phyloP scores from a whole-genome alignment of 1,284 basidiomycete species.

The Mrakiaceae sp. region DNA sequence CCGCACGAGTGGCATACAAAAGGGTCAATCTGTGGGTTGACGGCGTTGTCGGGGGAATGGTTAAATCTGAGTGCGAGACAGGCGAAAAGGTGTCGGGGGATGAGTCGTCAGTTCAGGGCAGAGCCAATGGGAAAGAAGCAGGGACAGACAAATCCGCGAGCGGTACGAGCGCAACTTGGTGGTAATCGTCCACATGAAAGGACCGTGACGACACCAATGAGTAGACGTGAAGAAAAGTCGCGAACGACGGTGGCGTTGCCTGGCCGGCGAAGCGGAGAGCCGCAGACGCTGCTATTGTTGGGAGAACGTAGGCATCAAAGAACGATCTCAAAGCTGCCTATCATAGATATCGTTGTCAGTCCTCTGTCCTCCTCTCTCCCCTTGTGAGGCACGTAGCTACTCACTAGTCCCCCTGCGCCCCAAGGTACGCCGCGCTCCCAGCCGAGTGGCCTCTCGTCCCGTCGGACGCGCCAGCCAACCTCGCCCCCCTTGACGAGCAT shows the following conservation, averaged over 20 bases:
- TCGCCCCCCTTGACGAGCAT: constrained; percentile 31
- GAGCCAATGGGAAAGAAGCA: background rate
- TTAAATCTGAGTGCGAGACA: constrained; percentile 53
- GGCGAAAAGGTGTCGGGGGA: constrained; percentile 3
- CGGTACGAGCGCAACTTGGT: constrained; percentile 75
- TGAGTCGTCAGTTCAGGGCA: background rate
- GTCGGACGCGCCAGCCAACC: constrained; percentile 26
- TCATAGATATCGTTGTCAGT: background rate
- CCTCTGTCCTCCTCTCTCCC: background rate
- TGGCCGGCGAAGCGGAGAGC: constrained; percentile 24
- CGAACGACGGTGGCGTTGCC: constrained; percentile 32
- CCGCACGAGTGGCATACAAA: constrained; percentile 75
- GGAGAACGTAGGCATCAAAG: constrained; percentile 17
- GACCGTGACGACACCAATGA: constrained; percentile 73
- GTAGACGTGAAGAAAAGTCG: constrained; percentile 57
- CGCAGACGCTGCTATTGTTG: constrained; percentile 15
- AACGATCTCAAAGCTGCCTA: constrained; percentile 25
- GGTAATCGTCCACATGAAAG: constrained; percentile 76
- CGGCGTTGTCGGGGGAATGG: constrained; percentile 58
- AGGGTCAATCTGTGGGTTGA: constrained; percentile 72
- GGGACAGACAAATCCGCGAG: constrained; percentile 67
- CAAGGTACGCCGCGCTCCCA: background rate
- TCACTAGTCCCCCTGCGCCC: constrained; percentile 23
- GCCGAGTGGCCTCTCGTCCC: constrained; percentile 21
- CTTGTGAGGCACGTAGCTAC: constrained; percentile 13